These are phyloP conservation scores for Trichosporon ovoides DNA, from an alignment of 1,284 basidiomycete species.

Conservation along the genomic window DNA sequence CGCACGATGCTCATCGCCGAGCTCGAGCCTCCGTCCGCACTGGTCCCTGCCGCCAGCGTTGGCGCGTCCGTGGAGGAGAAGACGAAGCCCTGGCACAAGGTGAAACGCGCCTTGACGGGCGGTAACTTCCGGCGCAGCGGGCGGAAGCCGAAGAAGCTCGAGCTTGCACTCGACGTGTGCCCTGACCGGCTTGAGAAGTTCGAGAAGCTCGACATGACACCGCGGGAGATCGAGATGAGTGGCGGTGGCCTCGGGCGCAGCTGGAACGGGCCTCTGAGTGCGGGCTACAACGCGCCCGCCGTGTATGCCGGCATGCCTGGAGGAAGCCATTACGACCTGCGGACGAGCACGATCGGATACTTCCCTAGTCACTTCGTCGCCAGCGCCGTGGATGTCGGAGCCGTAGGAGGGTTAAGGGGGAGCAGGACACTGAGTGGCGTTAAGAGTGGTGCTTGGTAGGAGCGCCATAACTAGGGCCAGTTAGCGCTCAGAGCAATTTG, in stretches of 20 bases:
- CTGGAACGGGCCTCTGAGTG: background rate
- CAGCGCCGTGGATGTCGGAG: background rate
- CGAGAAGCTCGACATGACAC: background rate
- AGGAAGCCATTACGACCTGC: background rate
- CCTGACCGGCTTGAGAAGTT: background rate
- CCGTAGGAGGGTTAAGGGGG: background rate
- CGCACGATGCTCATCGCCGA: background rate
- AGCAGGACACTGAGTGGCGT: background rate
- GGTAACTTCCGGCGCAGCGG: background rate
- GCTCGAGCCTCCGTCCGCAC: background rate
- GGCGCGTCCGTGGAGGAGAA: background rate
- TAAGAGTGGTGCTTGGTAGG: background rate
- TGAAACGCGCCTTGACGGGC: background rate
- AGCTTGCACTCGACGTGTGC: background rate
- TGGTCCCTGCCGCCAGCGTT: background rate
- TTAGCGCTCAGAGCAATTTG: no score
- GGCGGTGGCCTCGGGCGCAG: background rate
- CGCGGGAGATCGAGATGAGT: background rate
- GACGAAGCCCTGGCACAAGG: background rate
- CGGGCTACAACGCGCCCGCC: background rate
- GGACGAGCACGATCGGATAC: background rate
- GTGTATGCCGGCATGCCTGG: background rate
- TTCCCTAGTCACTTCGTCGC: background rate
- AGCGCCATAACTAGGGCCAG: background rate
- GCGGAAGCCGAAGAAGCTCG: conserved; percentile 1